phyloP scores from a whole-genome alignment of 1,284 basidiomycete species.

The Apiotrichum siamense region DNA sequence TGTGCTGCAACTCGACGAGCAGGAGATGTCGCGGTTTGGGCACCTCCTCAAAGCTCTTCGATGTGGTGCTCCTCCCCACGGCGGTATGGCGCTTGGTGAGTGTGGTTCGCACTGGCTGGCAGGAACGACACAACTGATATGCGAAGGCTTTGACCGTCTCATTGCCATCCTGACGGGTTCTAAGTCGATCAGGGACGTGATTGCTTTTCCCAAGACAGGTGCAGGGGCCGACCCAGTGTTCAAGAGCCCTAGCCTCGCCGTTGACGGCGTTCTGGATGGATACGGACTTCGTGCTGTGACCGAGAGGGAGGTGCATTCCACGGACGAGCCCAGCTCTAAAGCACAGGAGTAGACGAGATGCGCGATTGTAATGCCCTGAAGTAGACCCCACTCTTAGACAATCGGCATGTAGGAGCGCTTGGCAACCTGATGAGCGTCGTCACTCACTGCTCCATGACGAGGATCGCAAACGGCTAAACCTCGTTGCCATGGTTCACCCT shows the following conservation, averaged over 20 bases:
- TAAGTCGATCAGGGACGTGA: conserved; percentile 83
- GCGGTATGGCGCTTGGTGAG: conserved; percentile 83
- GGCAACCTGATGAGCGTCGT: too few relatives aligned
- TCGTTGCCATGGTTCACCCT: too few relatives aligned
- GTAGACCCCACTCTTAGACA: too few relatives aligned
- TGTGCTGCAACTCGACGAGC: conserved; percentile 67
- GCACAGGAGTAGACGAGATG: neutral
- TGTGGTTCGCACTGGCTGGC: conserved; percentile 5
- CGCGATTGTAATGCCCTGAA: too few relatives aligned
- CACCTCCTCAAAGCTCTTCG: conserved; percentile 79
- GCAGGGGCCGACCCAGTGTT: conserved; percentile 81
- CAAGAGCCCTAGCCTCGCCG: conserved; percentile 68
- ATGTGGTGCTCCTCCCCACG: conserved; percentile 89
- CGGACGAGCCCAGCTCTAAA: neutral
- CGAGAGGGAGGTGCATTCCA: neutral
- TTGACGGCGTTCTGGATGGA: conserved; percentile 52
- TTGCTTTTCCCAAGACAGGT: conserved; percentile 89
- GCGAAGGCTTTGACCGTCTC: conserved; percentile 89
- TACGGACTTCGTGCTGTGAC: conserved; percentile 35
- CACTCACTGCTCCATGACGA: too few relatives aligned
- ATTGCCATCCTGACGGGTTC: conserved; percentile 82
- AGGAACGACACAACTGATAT: neutral
- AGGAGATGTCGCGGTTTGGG: conserved; percentile 68
- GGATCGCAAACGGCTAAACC: too few relatives aligned
- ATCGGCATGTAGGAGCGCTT: too few relatives aligned